Evolutionary conservation across 192 early-diverging fungal genomes (phyloP), one percentile per base, ranked within the genome.

Genomic region (Mortierella antarctica): DNA sequence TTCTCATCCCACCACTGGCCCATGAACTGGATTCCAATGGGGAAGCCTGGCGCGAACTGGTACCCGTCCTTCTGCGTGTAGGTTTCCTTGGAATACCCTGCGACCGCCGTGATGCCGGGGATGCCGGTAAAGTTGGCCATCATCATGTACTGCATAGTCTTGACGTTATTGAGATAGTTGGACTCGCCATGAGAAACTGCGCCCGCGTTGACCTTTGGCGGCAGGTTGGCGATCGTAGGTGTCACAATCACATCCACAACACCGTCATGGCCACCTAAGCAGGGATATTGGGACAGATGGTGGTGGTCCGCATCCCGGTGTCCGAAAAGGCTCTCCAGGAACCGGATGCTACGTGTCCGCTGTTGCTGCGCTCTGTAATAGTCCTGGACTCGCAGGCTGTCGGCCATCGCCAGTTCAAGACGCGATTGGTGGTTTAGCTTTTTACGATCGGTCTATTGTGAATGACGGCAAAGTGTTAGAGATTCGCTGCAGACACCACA

Each of bases 1-100:
- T 83, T 89, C 71, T 93, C 92, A 63, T 92, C 83, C 84, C 86
- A 92, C 92, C 92, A 93, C 57, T 86, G 83, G 7, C 85, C 82
- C 83, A 89, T 88, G 60, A 93, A 89, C 62, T 93, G 92, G 58
- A 92, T 65, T 41, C 88, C 91, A 53, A 92, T 83, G 9, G 92
- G 92, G 13, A 93, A 63, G 6, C 85, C 86, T 14, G 82, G 73
- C 3, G 83, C 63, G 40, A 72, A 80, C 63, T 49, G 18, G 9
- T 61, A 41, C 0, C 76, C 76, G 14, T 80, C 40, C 61, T 18
- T 9, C 49, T 80, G 68, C 6, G 23, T 15, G 12, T 68, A 72
- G 4, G 40, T 17, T 52, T 80, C 65, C 48, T 72, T 57, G 21
- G 84, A 64, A 51, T 87, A 91, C 0, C 92, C 92, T 41, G 87